Conservation (phyloP, 2,329 filamentous ascomycete species). For the Pyricularia grisea region DNA sequence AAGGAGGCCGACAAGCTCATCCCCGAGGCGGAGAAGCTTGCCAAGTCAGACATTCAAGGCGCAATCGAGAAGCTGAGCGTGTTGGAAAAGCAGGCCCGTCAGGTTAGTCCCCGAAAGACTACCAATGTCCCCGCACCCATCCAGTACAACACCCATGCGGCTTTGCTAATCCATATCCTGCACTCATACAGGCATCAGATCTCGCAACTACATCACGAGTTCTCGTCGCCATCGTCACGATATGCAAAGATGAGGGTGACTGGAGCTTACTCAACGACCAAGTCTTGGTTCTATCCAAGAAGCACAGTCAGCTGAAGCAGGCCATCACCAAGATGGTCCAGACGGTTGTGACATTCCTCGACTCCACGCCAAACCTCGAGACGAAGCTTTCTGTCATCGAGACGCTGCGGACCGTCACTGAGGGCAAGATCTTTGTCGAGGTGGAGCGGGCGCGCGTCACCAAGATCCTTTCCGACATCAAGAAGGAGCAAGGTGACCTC, state of each 20-base stretch:
- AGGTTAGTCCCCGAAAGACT: constrained; percentile 45
- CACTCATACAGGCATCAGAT: constrained; percentile 67
- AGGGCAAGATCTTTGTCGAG: constrained; percentile 99
- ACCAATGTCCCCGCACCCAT: background rate
- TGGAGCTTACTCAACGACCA: constrained; percentile 97
- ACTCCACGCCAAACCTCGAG: constrained; percentile 74
- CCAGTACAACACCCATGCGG: background rate
- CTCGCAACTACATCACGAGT: constrained; percentile 88
- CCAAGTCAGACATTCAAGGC: constrained; percentile 72
- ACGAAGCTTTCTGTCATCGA: constrained; percentile 92
- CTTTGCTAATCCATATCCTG: background rate
- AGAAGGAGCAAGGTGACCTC: constrained; percentile 89
- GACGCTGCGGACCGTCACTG: constrained; percentile 88
- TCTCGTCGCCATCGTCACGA: constrained; percentile 78
- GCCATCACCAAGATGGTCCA: constrained; percentile 99
- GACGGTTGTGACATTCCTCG: constrained; percentile 84
- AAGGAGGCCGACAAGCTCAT: constrained; percentile 92
- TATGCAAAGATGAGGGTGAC: constrained; percentile 87
- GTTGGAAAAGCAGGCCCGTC: constrained; percentile 94
- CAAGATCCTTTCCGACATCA: constrained; percentile 92
- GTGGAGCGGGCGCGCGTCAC: constrained; percentile 95
- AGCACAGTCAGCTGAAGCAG: constrained; percentile 99
- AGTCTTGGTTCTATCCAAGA: constrained; percentile 92
- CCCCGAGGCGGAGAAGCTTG: constrained; percentile 81
- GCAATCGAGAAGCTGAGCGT: constrained; percentile 88